Percentiles rank a stretch among this genome's conserved stretches.
Conservation (phyloP, 805 yeast genomes). For the Kodamaea restingae region DNA sequence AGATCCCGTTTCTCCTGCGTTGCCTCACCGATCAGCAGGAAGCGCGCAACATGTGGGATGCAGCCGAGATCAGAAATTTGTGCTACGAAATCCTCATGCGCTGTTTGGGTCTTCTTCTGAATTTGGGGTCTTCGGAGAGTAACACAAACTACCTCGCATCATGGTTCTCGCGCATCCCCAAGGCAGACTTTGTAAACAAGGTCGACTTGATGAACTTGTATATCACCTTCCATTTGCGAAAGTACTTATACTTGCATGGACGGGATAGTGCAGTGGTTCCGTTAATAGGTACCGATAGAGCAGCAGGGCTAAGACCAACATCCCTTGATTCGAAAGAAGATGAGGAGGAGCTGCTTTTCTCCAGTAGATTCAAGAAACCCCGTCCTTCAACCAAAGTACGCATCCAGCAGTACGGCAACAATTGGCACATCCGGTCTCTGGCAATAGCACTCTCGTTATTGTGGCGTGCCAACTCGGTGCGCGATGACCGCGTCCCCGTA, state of each 20-base stretch:
- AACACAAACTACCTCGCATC: slow-evolving; percentile 43
- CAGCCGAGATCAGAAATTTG: slow-evolving; percentile 50
- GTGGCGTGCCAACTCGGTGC: slow-evolving; percentile 48
- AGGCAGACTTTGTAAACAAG: slow-evolving; percentile 43
- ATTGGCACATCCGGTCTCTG: slow-evolving; percentile 78
- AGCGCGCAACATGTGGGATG: slow-evolving; percentile 20
- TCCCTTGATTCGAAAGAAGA: slow-evolving; percentile 1
- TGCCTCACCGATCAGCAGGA: slow-evolving; percentile 30
- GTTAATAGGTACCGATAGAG: no score
- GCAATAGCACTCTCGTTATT: slow-evolving; percentile 55
- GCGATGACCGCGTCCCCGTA: slow-evolving; percentile 21
- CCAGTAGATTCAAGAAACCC: slow-evolving; percentile 11
- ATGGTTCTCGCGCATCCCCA: slow-evolving; percentile 51
- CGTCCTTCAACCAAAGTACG: slow-evolving; percentile 33
- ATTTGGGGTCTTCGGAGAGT: slow-evolving; percentile 33
- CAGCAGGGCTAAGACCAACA: background rate
- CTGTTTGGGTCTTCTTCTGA: slow-evolving; percentile 62
- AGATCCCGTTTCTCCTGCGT: slow-evolving; percentile 58
- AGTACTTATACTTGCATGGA: slow-evolving; percentile 38
- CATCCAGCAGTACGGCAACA: slow-evolving; percentile 62
- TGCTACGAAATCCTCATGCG: slow-evolving; percentile 71
- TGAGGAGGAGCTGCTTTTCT: slow-evolving; percentile 7
- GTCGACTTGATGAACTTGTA: slow-evolving; percentile 71
- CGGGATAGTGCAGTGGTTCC: slow-evolving; percentile 19
- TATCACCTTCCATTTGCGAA: slow-evolving; percentile 69